Base-by-base conservation (phyloP, 2,329 filamentous ascomycete species). In the Sclerotinia spermophila region DNA sequence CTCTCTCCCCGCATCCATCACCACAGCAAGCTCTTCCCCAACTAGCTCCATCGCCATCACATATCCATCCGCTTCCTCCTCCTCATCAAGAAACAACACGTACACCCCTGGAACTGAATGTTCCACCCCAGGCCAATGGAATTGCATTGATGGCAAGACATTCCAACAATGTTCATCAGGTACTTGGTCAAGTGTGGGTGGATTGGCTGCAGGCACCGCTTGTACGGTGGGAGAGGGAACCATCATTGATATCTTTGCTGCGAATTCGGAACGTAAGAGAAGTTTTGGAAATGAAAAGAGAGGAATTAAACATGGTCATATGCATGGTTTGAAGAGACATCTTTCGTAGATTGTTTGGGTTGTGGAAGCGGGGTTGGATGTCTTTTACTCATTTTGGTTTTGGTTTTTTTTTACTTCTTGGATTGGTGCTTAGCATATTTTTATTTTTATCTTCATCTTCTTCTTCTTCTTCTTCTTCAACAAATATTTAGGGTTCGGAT, bases 81-180 rank as follows among this genome's bases (percentile, higher is more conserved):
- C 61, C 6, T 44, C 71, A 1, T n/a, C 65, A 21, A 51, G 42
- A 15, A 58, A 42, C n/a, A 30, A 24, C 11, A 71, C 69, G 17
- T 68, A 71, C 56, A 48, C 64, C 5, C 48, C 83, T 0, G 85
- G 84, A 51, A 76, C 81, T 17, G 77, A 82, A 0, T 87, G 85
- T 78, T 74, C 80, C 76, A 73, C 79, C 7, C 83, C 85, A 45
- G 85, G 85, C 0, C 75, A 77, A 10, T 87, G 83, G 83, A 86
- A 86, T 79, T 87, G 85, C 72, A 78, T 86, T 4, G 79, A 76
- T 0, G 84, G 84, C 19, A 79, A 73, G 1, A 80, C 81, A 0
- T 87, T 82, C 82, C 85, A 86, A 77, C 84, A 84, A 38, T 87
- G 85, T 70, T 84, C 81, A 11, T 82, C 81, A 3, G 84, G 85